Evolutionary conservation across 2,329 filamentous ascomycete genomes (phyloP), one percentile per base, ranked within the genome.

Genomic region (Rugonectria rugulosa): DNA sequence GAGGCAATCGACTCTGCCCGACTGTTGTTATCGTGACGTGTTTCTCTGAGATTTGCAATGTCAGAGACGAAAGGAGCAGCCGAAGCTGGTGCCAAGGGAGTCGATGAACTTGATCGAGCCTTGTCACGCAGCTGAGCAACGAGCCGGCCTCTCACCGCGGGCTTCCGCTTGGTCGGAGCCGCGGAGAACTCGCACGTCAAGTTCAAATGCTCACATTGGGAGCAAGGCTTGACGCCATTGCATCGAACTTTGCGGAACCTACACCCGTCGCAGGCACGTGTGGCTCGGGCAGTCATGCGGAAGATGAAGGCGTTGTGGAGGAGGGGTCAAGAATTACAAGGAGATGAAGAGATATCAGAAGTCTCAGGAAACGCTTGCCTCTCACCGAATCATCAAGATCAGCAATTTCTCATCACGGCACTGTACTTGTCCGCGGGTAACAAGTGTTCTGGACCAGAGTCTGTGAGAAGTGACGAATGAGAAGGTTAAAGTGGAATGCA

Each of bases 161-260:
- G 72, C 55, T 69, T 74, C 19, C 73, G 65, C 61, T 73, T 75
- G 12, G 66, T 64, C 1, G 70, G 63, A 3, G 68, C 58, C 6
- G 70, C 63, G 5, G 72, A 69, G 57, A 71, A 75, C 56, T 71
- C 66, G 57, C 73, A 75, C 2, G 65, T 50, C 7, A 76, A 63
- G 14, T 68, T 67, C 31, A 75, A 68, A 32, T 75, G 72, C 4
- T 66, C 65, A 55, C 73, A 76, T 43, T 75, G 73, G 1, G 70
- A 69, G 47, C 73, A 76, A 1, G 73, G 73, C 36, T 60, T 59
- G 17, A 56, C 53, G 52, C 70, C 70, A 41, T 70, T 74, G 61
- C 73, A 75, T 47, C 68, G 70, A 29, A 75, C 73, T 57, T 75
- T 75, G 45, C 73, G 70, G 46, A 75, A 61, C 31, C 73, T 71